phyloP scores from a whole-genome alignment of 495 filamentous ascomycete genomes.

The Hypoxylon cercidicola region DNA sequence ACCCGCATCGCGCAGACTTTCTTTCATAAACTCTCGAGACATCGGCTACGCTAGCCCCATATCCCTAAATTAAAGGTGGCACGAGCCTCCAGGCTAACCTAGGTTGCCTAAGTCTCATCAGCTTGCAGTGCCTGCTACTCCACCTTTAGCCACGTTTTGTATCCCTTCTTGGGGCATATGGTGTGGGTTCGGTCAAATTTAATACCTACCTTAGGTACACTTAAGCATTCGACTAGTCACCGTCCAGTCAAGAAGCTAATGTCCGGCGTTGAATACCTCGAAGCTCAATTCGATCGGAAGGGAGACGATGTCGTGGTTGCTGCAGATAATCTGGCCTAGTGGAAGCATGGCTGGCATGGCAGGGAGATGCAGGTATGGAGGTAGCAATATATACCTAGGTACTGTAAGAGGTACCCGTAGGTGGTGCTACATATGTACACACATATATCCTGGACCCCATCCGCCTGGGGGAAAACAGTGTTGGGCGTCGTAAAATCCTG shows the following conservation, averaged over 20 bases:
- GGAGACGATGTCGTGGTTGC: constrained; percentile 20
- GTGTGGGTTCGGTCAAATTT: constrained; percentile 17
- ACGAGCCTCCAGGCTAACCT: constrained; percentile 24
- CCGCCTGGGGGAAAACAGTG: constrained; percentile 7
- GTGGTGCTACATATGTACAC: too few species aligned
- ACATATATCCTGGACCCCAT: constrained; percentile 16
- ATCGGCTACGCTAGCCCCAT: constrained; percentile 10
- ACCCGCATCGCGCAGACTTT: constrained; percentile 17
- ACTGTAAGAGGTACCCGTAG: background rate
- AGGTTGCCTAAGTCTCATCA: constrained; percentile 12
- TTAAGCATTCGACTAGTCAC: constrained; percentile 6
- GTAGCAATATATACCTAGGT: background rate
- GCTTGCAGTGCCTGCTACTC: constrained; percentile 25
- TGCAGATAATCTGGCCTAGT: constrained; percentile 31
- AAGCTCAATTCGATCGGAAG: constrained; percentile 12
- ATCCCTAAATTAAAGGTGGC: constrained; percentile 40
- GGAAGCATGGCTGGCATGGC: constrained; percentile 20
- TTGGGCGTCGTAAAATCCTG: constrained; percentile 10
- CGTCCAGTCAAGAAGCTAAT: constrained; percentile 18
- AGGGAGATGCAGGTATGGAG: too few species aligned
- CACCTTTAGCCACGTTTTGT: constrained; percentile 41
- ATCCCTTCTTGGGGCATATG: constrained; percentile 20
- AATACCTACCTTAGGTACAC: constrained; percentile 9
- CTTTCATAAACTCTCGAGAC: constrained; percentile 12
- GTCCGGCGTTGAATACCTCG: constrained; percentile 18